Percentiles rank a stretch among this genome's conserved stretches.
These are phyloP conservation scores for Pythium biforme DNA, from an alignment of 352 stramenopile genomes.

Conservation along the genomic window DNA sequence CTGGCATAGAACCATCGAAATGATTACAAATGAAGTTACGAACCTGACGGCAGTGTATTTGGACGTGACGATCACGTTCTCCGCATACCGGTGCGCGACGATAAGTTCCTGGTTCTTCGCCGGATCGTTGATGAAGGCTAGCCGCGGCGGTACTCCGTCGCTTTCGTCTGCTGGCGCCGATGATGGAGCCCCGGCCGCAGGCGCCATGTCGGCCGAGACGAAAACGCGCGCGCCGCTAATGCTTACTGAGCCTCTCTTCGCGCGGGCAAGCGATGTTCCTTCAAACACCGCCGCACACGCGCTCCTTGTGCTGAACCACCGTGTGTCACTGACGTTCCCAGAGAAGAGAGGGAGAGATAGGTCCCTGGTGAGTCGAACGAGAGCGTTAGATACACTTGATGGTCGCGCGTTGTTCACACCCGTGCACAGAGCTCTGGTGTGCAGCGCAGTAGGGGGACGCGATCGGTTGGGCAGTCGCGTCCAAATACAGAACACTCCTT, in stretches of 20 bases:
- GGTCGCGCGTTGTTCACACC: background rate
- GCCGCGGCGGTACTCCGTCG: slow-evolving; percentile 25
- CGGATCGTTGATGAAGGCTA: slow-evolving; percentile 53
- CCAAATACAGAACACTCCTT: no score
- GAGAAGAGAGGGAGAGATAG: background rate
- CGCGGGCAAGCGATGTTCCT: slow-evolving; percentile 2
- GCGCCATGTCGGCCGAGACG: slow-evolving; percentile 22
- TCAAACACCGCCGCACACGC: slow-evolving; percentile 1
- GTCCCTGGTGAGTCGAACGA: no score
- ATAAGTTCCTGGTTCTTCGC: slow-evolving; percentile 59
- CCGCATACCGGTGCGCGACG: slow-evolving; percentile 42
- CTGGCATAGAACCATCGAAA: background rate
- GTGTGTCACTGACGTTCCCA: background rate
- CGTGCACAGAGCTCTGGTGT: no score
- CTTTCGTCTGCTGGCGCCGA: background rate
- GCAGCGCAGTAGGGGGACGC: no score
- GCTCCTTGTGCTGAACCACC: background rate
- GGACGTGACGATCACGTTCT: slow-evolving; percentile 85
- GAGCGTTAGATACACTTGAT: background rate
- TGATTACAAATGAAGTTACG: no score
- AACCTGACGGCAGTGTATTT: slow-evolving; percentile 88
- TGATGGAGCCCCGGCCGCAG: slow-evolving; percentile 1
- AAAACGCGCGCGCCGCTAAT: slow-evolving; percentile 24
- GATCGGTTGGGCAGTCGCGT: no score
- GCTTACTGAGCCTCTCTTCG: slow-evolving; percentile 3